Base-by-base conservation (phyloP, 345 rosid species). In the Ceriops tagal region DNA sequence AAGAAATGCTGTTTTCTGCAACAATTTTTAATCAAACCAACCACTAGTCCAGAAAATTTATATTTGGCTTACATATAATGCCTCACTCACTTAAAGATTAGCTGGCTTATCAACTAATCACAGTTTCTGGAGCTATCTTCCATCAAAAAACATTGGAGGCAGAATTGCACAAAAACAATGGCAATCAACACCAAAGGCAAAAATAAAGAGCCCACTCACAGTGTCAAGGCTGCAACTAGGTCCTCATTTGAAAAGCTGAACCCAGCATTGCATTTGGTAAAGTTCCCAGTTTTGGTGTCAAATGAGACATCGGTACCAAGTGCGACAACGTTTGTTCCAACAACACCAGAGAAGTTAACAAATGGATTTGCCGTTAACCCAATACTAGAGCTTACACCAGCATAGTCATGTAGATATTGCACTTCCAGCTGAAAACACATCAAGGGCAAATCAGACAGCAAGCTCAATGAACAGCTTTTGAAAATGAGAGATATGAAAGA, bases 331-430 rank as follows among this genome's bases (percentile, higher is more conserved):
- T 80, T 84, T 53, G 81, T 78, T 31, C 99, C 99, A 64, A 92
- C 11, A 10, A 90, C 96, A 75, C 93, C 90, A 16, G 99, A 85
- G 71, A 89, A 85, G 83, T 92, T 89, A 61, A 90, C 86, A 56
- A 78, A 27, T 3, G 99, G 99, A 79, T 85, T 88, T 24, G 87
- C 89, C 55, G 97, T 86, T 84, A 95, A 78, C 28, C 91, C 96
- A 75, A 95, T 73, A 74, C 97, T 92, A 6, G 96, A 71, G 85
- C 86, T 86, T 55, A 92, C 81, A 70, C 92, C 99, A 0, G 89
- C 90, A 52, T 85, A 85, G 51, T 95, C 99, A 79, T 90, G 96
- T 88, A 88, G 76, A 80, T 87, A 95, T 66, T 91, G 99, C 65
- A 95, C 70, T 82, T 95, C 97, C 75, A 87, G 37, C 99, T 95